Conservation (phyloP, 768 basidiomycete species). For the Ramaria sp. region DNA sequence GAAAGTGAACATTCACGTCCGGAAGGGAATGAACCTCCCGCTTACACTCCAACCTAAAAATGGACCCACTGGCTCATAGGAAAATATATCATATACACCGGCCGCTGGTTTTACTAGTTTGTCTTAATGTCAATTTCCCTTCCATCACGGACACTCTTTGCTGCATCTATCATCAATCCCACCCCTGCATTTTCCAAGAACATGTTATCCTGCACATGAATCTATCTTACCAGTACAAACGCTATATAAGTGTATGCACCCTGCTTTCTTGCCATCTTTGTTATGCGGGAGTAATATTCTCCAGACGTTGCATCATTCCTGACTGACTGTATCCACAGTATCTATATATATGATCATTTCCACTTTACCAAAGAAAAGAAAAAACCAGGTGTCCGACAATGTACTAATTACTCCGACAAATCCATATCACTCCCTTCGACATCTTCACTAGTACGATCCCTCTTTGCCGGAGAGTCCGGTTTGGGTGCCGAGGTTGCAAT, state of each 20-base stretch:
- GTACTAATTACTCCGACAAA: not conserved
- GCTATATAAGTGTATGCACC: not conserved
- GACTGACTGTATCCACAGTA: too few relatives aligned
- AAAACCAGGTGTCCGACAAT: too few relatives aligned
- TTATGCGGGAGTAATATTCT: too few relatives aligned
- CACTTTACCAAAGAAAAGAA: too few relatives aligned
- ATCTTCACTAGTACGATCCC: not conserved
- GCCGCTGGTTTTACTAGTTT: not conserved
- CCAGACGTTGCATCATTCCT: too few relatives aligned
- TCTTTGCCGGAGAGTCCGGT: not conserved
- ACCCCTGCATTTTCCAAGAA: not conserved
- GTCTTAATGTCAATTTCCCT: not conserved
- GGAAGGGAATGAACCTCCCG: not conserved
- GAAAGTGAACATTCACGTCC: too few relatives aligned
- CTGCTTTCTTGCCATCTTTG: not conserved
- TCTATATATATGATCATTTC: too few relatives aligned
- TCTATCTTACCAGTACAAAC: not conserved
- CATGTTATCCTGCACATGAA: not conserved
- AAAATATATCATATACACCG: not conserved
- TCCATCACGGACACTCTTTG: not conserved
- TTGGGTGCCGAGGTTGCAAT: too few relatives aligned
- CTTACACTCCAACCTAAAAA: not conserved
- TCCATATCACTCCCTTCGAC: slow-evolving; percentile 6
- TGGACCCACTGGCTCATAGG: too few relatives aligned
- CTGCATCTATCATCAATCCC: not conserved